Percentiles rank a stretch among this genome's conserved stretches.
phyloP scores from a whole-genome alignment of 192 early-diverging fungal species.

The Coemansia erecta region DNA sequence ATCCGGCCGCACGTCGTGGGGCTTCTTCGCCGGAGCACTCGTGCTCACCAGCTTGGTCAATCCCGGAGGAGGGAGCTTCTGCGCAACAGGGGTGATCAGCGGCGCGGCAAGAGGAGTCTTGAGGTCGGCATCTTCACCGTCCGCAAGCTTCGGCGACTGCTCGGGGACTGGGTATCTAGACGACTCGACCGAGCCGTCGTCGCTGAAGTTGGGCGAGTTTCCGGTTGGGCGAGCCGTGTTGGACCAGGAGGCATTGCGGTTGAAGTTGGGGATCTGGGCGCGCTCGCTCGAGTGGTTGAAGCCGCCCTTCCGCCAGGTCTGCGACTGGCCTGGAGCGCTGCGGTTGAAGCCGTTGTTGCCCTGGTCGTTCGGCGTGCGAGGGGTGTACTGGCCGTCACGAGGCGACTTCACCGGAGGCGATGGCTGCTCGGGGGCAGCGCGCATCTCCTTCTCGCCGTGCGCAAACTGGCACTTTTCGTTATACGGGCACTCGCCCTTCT shows the following conservation, averaged over 20 bases:
- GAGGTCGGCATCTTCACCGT: slow-evolving; percentile 9
- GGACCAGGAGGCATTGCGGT: slow-evolving; percentile 34
- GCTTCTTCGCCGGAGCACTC: slow-evolving; percentile 9
- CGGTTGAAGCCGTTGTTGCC: slow-evolving; percentile 12
- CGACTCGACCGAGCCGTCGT: slow-evolving; percentile 25
- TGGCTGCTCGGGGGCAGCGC: slow-evolving; percentile 37
- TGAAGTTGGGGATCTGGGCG: slow-evolving; percentile 19
- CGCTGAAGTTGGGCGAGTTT: slow-evolving; percentile 28
- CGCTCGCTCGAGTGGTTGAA: slow-evolving; percentile 23
- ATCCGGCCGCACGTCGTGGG: slow-evolving; percentile 18
- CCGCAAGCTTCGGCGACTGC: slow-evolving; percentile 11
- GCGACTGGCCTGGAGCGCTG: slow-evolving; percentile 8
- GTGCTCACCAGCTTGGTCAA: slow-evolving; percentile 12
- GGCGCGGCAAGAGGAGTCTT: slow-evolving; percentile 31
- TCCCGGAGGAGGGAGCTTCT: slow-evolving; percentile 28
- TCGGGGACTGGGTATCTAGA: slow-evolving; percentile 4
- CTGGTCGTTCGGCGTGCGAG: slow-evolving; percentile 11
- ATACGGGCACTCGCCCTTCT: slow-evolving; percentile 76
- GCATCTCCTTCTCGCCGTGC: slow-evolving; percentile 52
- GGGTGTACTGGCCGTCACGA: slow-evolving; percentile 22
- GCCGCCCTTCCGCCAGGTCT: slow-evolving; percentile 20
- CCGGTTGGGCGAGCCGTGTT: slow-evolving; percentile 15
- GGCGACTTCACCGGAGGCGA: slow-evolving; percentile 14
- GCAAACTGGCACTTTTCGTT: slow-evolving; percentile 86
- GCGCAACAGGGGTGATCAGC: slow-evolving; percentile 31